These are phyloP conservation scores for Citrus inodora DNA, from an alignment of 345 rosid species.

Conservation along the genomic window DNA sequence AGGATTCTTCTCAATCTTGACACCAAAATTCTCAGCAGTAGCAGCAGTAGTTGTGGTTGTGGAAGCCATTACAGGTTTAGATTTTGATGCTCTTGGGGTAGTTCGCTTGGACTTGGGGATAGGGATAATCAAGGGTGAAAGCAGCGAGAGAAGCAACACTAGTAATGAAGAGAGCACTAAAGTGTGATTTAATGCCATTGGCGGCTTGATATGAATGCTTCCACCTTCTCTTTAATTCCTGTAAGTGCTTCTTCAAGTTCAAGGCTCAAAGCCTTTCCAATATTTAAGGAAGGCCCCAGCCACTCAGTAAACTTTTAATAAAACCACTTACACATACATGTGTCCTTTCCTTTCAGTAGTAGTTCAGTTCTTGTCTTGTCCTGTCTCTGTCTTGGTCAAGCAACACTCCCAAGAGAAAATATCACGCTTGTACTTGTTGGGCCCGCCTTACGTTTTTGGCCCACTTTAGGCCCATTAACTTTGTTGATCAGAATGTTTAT, in stretches of 20 bases:
- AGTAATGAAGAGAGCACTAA: neutral
- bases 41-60: neutral
- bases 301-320: too few species aligned
- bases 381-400: neutral
- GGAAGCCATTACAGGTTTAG: neutral
- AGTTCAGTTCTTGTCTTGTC: neutral
- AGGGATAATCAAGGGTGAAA: conserved; percentile 4
- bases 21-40: conserved; percentile 31
- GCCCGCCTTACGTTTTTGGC: neutral
- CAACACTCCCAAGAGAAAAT: neutral
- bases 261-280: too few species aligned
- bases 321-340: too few species aligned
- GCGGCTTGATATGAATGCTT: neutral
- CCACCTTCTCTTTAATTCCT: too few species aligned
- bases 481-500: too few species aligned
- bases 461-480: neutral
- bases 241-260: too few species aligned
- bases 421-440: neutral
- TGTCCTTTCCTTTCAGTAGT: too few species aligned
- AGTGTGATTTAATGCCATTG: conserved; percentile 3
- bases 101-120: conserved; percentile 16
- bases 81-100: neutral
- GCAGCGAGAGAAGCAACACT: conserved; percentile 10
- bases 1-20: conserved; percentile 39
- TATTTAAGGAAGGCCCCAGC: too few species aligned